phyloP scores from a whole-genome alignment of 1,284 basidiomycete genomes.

The Tranzscheliella williamsii region DNA sequence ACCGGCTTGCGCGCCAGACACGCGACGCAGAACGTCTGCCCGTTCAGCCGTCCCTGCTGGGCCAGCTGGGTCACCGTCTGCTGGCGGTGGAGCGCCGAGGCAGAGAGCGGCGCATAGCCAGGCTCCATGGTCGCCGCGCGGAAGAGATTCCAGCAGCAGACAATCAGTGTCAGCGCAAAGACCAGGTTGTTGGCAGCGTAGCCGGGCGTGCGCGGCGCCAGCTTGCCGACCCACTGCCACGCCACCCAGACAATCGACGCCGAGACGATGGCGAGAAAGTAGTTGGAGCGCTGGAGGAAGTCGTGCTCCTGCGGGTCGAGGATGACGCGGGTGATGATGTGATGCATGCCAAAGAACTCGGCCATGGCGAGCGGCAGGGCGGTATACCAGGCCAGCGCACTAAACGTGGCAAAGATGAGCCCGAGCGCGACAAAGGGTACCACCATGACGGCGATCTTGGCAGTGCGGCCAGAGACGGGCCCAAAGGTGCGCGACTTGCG shows the following conservation, averaged over 20 bases:
- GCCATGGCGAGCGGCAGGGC: conserved; percentile 79
- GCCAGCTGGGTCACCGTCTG: conserved; percentile 67
- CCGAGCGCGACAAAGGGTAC: conserved; percentile 79
- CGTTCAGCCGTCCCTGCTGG: conserved; percentile 82
- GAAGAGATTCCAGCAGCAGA: conserved; percentile 88
- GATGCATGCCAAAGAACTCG: conserved; percentile 88
- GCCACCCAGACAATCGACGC: conserved; percentile 84
- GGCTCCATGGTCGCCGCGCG: conserved; percentile 84
- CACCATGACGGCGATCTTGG: conserved; percentile 77
- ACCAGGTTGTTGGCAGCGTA: conserved; percentile 75
- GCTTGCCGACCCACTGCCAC: conserved; percentile 74
- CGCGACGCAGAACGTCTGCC: conserved; percentile 90
- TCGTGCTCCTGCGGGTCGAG: conserved; percentile 39
- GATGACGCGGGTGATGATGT: conserved; percentile 65
- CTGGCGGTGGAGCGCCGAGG: conserved; percentile 34
- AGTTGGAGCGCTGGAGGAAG: conserved; percentile 67
- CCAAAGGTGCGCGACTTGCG: conserved; percentile 30
- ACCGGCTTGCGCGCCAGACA: conserved; percentile 93
- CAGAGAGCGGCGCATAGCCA: conserved; percentile 79
- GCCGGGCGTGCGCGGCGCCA: conserved; percentile 59
- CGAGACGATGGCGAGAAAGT: conserved; percentile 87
- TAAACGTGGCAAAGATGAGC: conserved; percentile 79
- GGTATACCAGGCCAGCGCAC: conserved; percentile 84
- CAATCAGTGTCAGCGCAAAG: conserved; percentile 72
- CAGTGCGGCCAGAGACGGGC: conserved; percentile 77